Percentiles rank a stretch among this genome's conserved stretches.
These are phyloP conservation scores for Akanthomyces dipterigenus DNA, from an alignment of 2,329 filamentous ascomycete genomes.

Conservation along the genomic window DNA sequence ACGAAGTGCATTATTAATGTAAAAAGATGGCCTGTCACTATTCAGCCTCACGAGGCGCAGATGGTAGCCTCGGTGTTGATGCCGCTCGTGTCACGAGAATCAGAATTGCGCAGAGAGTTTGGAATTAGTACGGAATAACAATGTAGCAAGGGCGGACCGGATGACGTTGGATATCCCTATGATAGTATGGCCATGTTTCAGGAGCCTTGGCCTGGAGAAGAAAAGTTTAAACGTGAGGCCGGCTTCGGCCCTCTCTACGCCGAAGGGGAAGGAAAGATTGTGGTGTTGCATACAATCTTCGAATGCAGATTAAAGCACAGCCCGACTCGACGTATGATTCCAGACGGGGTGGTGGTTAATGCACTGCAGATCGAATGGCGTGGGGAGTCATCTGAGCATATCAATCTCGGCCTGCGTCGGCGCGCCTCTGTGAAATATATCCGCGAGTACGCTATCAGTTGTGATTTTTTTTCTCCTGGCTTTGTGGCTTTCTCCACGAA, in stretches of 20 bases:
- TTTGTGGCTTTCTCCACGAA: neutral
- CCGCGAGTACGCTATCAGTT: conserved; percentile 6
- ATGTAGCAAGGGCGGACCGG: too few relatives aligned
- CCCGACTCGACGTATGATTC: neutral
- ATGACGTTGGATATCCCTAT: too few relatives aligned
- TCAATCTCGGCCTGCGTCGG: conserved; percentile 7
- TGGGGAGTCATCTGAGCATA: conserved; percentile 5
- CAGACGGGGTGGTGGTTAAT: neutral
- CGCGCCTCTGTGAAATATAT: neutral
- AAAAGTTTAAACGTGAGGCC: neutral
- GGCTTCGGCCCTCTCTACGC: neutral
- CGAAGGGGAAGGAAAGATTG: neutral
- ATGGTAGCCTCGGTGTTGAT: neutral
- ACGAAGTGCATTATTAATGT: neutral
- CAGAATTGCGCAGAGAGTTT: too few relatives aligned
- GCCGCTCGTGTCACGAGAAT: neutral
- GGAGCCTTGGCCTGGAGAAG: neutral
- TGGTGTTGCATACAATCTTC: neutral
- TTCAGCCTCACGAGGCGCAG: neutral
- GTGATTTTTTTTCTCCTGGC: neutral
- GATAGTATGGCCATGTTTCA: too few relatives aligned
- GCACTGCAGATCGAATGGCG: neutral
- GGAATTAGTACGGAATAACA: too few relatives aligned
- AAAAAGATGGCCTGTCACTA: neutral
- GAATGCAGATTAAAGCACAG: neutral